phyloP scores from a whole-genome alignment of 2,329 filamentous ascomycete genomes.

The Sarocladiaceae sp. region DNA sequence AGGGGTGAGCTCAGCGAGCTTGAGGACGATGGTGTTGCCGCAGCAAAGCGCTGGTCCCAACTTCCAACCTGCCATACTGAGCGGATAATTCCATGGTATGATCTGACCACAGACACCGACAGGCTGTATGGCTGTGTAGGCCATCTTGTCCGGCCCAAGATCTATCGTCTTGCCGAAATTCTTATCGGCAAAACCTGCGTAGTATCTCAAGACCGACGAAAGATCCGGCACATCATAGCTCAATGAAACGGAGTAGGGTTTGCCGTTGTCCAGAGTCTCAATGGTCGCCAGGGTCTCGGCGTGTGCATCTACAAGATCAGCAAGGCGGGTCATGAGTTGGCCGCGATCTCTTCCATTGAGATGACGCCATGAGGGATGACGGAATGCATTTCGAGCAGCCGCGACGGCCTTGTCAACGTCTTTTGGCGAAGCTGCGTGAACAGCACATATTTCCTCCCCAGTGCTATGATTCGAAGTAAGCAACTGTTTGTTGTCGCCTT shows the following conservation, averaged over 20 bases:
- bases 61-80: conserved; percentile 62
- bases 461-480: conserved; percentile 24
- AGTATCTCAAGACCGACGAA: conserved; percentile 60
- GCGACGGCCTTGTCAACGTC: conserved; percentile 68
- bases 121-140: conserved; percentile 73
- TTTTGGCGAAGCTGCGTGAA: conserved; percentile 61
- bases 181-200: conserved; percentile 78
- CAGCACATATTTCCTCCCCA: conserved; percentile 65
- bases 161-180: conserved; percentile 75
- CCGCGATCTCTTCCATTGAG: conserved; percentile 66
- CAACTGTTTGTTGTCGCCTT: not conserved
- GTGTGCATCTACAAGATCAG: conserved; percentile 64
- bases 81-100: conserved; percentile 79
- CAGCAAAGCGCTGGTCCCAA: conserved; percentile 55
- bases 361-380: conserved; percentile 61
- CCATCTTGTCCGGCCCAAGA: conserved; percentile 64
- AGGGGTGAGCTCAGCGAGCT: conserved; percentile 58
- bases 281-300: conserved; percentile 43
- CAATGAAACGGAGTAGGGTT: conserved; percentile 65
- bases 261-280: conserved; percentile 80
- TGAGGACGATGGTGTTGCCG: conserved; percentile 56
- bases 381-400: conserved; percentile 66
- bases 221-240: conserved; percentile 55
- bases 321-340: conserved; percentile 64
- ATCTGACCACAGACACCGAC: conserved; percentile 74